phyloP scores from a whole-genome alignment of 2,329 filamentous ascomycete genomes.

The Beauveria asiatica region DNA sequence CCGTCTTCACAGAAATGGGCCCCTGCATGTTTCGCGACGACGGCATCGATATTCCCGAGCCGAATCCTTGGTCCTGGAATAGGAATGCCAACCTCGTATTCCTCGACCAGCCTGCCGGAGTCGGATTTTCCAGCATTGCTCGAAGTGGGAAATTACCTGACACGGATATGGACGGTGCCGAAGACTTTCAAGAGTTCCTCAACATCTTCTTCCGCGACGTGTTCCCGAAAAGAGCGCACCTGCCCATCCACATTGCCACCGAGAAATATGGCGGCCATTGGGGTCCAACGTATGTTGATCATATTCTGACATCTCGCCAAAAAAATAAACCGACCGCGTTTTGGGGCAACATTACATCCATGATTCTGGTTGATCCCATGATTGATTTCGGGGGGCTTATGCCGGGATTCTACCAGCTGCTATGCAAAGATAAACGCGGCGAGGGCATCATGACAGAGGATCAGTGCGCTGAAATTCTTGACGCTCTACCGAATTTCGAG shows the following conservation, averaged over 20 bases:
- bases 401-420: slow-evolving; percentile 13
- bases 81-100: slow-evolving; percentile 30
- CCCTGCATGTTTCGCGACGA: slow-evolving; percentile 12
- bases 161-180: slow-evolving; percentile 33
- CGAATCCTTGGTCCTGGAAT: slow-evolving; percentile 16
- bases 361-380: slow-evolving; percentile 14
- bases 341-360: slow-evolving; percentile 58
- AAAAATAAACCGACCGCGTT: slow-evolving; percentile 12
- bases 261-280: slow-evolving; percentile 31
- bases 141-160: slow-evolving; percentile 19
- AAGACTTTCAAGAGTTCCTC: slow-evolving; percentile 41
- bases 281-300: slow-evolving; percentile 22
- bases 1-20: slow-evolving; percentile 14
- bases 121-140: slow-evolving; percentile 43
- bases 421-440: slow-evolving; percentile 12
- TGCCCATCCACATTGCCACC: slow-evolving; percentile 37
- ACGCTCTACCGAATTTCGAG: slow-evolving; percentile 35
- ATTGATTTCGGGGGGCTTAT: slow-evolving; percentile 11
- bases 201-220: slow-evolving; percentile 35
- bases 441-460: slow-evolving; percentile 15
- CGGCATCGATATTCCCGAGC: not conserved
- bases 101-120: slow-evolving; percentile 46
- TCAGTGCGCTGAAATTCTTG: slow-evolving; percentile 21
- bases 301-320: slow-evolving; percentile 14
- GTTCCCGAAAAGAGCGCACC: slow-evolving; percentile 30